phyloP scores from a whole-genome alignment of 495 filamentous ascomycete species.

The Lasiosphaeris hirsuta region DNA sequence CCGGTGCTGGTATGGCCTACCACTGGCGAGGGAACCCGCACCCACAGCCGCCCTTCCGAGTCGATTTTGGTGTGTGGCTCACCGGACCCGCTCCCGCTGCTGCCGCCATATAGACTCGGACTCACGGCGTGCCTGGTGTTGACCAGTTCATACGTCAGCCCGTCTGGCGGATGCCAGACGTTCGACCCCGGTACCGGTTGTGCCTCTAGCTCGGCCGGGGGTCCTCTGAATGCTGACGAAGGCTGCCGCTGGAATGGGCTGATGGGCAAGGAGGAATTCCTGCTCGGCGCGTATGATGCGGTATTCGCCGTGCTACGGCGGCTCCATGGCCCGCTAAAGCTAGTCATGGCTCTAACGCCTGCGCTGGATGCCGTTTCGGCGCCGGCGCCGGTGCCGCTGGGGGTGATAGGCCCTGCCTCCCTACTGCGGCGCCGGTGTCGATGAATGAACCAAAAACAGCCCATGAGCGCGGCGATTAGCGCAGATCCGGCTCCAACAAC shows the following conservation, averaged over 20 bases:
- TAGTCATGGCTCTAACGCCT: too few relatives aligned
- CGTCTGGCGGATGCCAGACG: constrained; percentile 12
- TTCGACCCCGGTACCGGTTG: neutral
- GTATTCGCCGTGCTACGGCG: neutral
- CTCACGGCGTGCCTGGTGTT: neutral
- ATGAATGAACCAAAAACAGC: constrained; percentile 10
- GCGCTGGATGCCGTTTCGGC: too few relatives aligned
- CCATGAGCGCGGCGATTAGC: constrained; percentile 7
- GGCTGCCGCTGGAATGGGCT: constrained; percentile 6
- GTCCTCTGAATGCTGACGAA: neutral
- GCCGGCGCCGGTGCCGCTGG: too few relatives aligned
- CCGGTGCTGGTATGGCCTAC: too few relatives aligned
- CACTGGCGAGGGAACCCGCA: constrained; percentile 18
- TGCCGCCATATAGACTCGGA: neutral
- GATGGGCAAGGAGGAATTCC: neutral
- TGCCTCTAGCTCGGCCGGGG: neutral
- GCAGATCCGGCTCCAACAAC: constrained; percentile 17
- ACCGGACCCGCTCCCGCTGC: neutral
- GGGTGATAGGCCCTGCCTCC: neutral
- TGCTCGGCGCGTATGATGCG: constrained; percentile 4
- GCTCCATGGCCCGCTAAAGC: neutral
- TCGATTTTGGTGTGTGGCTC: constrained; percentile 22
- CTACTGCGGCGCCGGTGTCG: constrained; percentile 8
- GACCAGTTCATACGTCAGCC: constrained; percentile 17
- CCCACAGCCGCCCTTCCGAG: constrained; percentile 24